Evolutionary conservation across 768 basidiomycete genomes (phyloP), one percentile per base, ranked within the genome.

Genomic region (Amanita thiersii): DNA sequence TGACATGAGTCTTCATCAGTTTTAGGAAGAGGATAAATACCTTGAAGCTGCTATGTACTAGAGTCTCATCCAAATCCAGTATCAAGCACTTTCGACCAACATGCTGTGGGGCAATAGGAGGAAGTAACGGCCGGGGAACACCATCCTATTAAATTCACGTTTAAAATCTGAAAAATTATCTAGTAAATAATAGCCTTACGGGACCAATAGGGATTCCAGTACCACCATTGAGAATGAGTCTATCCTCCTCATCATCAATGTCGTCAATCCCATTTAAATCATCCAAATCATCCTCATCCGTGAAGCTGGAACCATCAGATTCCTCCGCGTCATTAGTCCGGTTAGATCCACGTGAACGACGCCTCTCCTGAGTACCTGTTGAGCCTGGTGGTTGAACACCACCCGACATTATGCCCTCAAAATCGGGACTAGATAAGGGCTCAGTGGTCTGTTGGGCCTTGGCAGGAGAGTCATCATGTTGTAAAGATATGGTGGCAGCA

Each of bases 1-100:
- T 29, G 12, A 25, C 12, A 5, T 44, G 17, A 44, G n/a, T 37
- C 15, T n/a, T n/a, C 9, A 28, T 34, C 18, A 31, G 47, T 39
- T n/a, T 31, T 40, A 11, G 28, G 18, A 9, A 25, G 15, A 24
- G 14, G 9, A 39, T 18, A 17, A 23, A 23, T 47, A 94, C 94
- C 79, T 97, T 99, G 78, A 99, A 97, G 60, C 89, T 93, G 56
- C 87, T 91, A 64, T 98, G 94, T 15, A 98, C 82, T 14, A 99
- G 70, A 2, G 96, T 99, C 64, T 99, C 94, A 52, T 99, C 94
- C 29, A 99, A 72, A 64, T 99, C 96, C 18, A 99, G 75, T 31
- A 98, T 92, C 8, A 98, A 74, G 54, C 96, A 98, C 65, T 99
- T 99, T 43, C 91, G 70, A 21, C 94, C 94, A 23, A 65, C 73